Evolutionary conservation across 2,329 filamentous ascomycete species (phyloP).

Genomic region (Pseudogymnoascus destructans): DNA sequence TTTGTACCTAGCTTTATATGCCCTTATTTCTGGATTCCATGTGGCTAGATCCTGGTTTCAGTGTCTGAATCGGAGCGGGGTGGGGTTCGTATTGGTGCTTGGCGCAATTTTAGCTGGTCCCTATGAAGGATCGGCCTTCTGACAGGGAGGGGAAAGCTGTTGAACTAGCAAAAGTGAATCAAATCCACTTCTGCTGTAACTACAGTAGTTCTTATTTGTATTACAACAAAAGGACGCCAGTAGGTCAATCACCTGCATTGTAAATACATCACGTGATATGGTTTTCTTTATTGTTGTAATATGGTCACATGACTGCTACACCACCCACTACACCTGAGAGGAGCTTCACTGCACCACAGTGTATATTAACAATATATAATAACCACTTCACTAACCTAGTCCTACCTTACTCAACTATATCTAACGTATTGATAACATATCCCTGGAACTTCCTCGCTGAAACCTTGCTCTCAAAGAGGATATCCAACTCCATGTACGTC

Average conservation of each 20-base stretch:
- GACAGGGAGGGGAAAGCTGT: neutral
- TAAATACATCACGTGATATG: too few species aligned
- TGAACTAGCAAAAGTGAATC: too few species aligned
- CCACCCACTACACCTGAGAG: neutral
- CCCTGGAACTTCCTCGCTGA: conserved; percentile 14
- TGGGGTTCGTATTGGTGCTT: neutral
- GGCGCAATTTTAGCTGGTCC: neutral
- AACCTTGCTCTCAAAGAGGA: conserved; percentile 15
- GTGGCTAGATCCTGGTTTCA: neutral
- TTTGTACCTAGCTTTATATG: too few species aligned
- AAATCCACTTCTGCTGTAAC: too few species aligned
- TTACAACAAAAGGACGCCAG: too few species aligned
- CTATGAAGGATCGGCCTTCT: neutral
- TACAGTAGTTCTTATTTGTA: too few species aligned
- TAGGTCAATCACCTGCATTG: too few species aligned
- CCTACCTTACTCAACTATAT: neutral
- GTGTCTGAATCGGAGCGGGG: neutral
- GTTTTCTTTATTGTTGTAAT: neutral
- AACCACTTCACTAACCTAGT: neutral
- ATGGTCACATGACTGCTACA: neutral
- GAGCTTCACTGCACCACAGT: neutral
- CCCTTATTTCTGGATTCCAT: neutral
- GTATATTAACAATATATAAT: neutral
- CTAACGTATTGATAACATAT: neutral
- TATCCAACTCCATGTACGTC: conserved; percentile 18